Evolutionary conservation across 495 filamentous ascomycete species (phyloP).

Genomic region (Aeminium ludgeri): DNA sequence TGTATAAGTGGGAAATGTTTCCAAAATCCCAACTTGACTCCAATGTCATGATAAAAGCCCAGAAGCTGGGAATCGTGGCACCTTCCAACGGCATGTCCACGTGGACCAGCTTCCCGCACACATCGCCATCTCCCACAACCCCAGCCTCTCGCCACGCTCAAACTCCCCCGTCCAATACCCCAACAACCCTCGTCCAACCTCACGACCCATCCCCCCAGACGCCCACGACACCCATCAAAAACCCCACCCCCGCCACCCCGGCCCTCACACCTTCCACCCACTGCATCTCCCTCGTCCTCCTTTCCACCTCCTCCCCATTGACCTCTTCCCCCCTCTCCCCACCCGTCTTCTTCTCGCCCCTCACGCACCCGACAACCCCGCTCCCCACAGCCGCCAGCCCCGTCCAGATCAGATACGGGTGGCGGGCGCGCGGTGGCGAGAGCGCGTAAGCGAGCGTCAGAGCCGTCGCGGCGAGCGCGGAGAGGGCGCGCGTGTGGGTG

Average conservation of each 20-base stretch:
- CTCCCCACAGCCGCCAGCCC: slow-evolving; percentile 37
- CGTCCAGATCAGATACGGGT: slow-evolving; percentile 79
- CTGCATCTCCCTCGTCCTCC: slow-evolving; percentile 49
- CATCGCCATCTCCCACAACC: no score
- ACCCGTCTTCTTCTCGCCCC: slow-evolving; percentile 12
- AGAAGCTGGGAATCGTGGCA: no score
- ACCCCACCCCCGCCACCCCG: slow-evolving; percentile 45
- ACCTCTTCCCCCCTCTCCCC: no score
- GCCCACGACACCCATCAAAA: slow-evolving; percentile 62
- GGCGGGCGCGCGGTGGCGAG: slow-evolving; percentile 50
- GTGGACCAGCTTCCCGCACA: no score
- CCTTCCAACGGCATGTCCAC: no score
- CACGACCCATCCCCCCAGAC: slow-evolving; percentile 66
- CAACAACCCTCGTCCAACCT: background rate
- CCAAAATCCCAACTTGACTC: no score
- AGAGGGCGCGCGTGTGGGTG: slow-evolving; percentile 42
- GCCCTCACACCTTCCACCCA: slow-evolving; percentile 42
- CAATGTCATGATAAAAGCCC: no score
- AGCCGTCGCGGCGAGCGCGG: slow-evolving; percentile 41
- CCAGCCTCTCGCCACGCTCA: no score
- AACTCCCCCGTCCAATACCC: background rate
- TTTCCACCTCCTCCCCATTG: slow-evolving; percentile 69
- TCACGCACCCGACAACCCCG: slow-evolving; percentile 32
- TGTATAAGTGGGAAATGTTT: no score
- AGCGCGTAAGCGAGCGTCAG: slow-evolving; percentile 57